Percentiles rank a stretch among this genome's conserved stretches.
phyloP scores from a whole-genome alignment of 805 yeast genomes.

The Metschnikowia baotianmanensis region DNA sequence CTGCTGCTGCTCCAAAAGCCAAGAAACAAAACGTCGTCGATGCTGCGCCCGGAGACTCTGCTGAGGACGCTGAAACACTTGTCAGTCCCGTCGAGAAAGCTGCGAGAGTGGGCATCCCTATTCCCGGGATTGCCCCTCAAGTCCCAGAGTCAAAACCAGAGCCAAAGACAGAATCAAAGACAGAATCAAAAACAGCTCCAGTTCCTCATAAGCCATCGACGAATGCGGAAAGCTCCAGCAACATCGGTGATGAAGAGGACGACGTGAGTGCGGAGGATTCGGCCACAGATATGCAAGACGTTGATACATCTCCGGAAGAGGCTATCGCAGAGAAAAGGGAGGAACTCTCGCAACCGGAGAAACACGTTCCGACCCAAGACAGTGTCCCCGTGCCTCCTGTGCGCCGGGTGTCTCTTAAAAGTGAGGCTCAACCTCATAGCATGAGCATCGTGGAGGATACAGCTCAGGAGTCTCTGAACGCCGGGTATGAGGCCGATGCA shows the following conservation, averaged over 20 bases:
- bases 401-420: background rate
- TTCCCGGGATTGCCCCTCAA: slow-evolving; percentile 12
- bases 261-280: slow-evolving; percentile 18
- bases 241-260: slow-evolving; percentile 20
- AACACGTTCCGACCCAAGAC: slow-evolving; percentile 7
- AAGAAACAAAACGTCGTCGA: slow-evolving; percentile 14
- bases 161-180: too few species aligned
- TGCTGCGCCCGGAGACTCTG: background rate
- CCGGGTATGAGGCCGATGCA: slow-evolving; percentile 75
- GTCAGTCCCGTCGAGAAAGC: slow-evolving; percentile 4
- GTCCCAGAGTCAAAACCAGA: background rate
- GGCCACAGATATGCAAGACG: slow-evolving; percentile 4
- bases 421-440: background rate
- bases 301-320: background rate
- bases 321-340: background rate
- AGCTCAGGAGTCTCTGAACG: slow-evolving; percentile 28
- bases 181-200: too few species aligned
- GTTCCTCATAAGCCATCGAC: too few species aligned
- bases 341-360: background rate
- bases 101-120: slow-evolving; percentile 7
- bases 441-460: slow-evolving; percentile 7
- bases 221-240: background rate
- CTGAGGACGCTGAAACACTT: background rate
- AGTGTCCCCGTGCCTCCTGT: slow-evolving; percentile 1
- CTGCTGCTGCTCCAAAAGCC: slow-evolving; percentile 15